These are phyloP conservation scores for Ophiocordyceps camponoti-floridani DNA, from an alignment of 2,329 filamentous ascomycete genomes.

Conservation along the genomic window DNA sequence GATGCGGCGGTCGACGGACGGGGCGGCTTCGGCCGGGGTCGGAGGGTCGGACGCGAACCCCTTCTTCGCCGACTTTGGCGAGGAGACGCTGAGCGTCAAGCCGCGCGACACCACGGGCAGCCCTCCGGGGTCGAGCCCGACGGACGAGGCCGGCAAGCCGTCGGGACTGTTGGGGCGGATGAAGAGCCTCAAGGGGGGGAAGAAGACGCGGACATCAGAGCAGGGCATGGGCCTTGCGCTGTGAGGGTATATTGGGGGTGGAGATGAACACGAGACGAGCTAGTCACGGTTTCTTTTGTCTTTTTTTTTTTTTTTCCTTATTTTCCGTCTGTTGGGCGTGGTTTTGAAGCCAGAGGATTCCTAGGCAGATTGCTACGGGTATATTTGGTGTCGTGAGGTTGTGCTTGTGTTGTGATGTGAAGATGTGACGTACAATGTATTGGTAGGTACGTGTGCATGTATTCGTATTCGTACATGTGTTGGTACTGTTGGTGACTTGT, in stretches of 20 bases:
- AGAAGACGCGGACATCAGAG: constrained; percentile 19
- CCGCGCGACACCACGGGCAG: constrained; percentile 26
- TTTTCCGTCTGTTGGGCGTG: not conserved
- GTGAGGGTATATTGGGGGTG: not conserved
- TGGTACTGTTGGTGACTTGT: too few species aligned
- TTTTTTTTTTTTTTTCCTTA: not conserved
- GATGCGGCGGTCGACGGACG: constrained; percentile 21
- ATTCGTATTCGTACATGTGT: too few species aligned
- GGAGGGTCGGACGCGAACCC: constrained; percentile 39
- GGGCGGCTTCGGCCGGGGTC: constrained; percentile 12
- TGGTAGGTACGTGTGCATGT: too few species aligned
- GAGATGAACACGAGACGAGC: too few species aligned
- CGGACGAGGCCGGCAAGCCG: constrained; percentile 22
- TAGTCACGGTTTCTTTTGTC: not conserved
- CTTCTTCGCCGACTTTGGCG: constrained; percentile 64
- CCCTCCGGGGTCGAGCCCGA: constrained; percentile 36
- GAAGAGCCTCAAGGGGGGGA: constrained; percentile 63
- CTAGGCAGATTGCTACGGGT: constrained; percentile 6
- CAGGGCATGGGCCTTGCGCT: not conserved
- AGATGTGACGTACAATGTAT: constrained; percentile 5
- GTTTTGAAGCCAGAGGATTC: constrained; percentile 1
- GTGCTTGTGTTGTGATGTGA: not conserved
- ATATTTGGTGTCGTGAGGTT: not conserved
- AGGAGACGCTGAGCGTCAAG: constrained; percentile 30
- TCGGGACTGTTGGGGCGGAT: constrained; percentile 60